A percentile compares a stretch with the other conserved stretches of the same genome.
phyloP scores from a whole-genome alignment of 169 alveolate species.

The Babesia ovata region DNA sequence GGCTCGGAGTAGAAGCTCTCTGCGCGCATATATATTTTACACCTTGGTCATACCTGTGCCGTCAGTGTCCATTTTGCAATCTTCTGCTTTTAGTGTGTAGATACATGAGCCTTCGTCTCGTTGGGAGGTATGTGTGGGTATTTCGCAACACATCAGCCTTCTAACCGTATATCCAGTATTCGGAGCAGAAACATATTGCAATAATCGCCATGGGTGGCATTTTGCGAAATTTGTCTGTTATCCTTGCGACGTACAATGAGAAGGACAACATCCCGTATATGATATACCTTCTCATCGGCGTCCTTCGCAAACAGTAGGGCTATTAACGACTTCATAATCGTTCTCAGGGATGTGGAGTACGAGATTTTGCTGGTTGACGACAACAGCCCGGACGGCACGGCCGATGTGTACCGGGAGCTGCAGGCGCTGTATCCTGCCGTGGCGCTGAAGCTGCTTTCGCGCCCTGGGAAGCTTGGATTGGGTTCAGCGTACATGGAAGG shows the following conservation, averaged over 20 bases:
- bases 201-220: constrained; percentile 10
- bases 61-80: too few species aligned
- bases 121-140: too few species aligned
- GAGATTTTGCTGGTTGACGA: constrained; percentile 95
- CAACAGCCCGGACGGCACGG: constrained; percentile 94
- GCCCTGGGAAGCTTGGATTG: constrained; percentile 95
- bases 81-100: too few species aligned
- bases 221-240: constrained; percentile 66
- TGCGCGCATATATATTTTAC: not conserved
- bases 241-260: constrained; percentile 95
- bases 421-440: constrained; percentile 86
- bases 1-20: constrained; percentile 33
- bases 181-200: not conserved
- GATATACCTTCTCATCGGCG: constrained; percentile 84
- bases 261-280: constrained; percentile 92
- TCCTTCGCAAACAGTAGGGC: constrained; percentile 80
- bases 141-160: not conserved
- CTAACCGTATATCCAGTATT: not conserved
- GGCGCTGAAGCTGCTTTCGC: constrained; percentile 79
- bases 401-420: constrained; percentile 83
- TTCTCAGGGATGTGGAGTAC: constrained; percentile 77
- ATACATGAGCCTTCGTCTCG: too few species aligned
- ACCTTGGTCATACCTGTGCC: too few species aligned
- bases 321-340: not conserved
- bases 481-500: constrained; percentile 97